Percentiles rank a stretch among this genome's conserved stretches.
These are phyloP conservation scores for Remersonia thermophila DNA, from an alignment of 2,329 filamentous ascomycete genomes.

Conservation along the genomic window DNA sequence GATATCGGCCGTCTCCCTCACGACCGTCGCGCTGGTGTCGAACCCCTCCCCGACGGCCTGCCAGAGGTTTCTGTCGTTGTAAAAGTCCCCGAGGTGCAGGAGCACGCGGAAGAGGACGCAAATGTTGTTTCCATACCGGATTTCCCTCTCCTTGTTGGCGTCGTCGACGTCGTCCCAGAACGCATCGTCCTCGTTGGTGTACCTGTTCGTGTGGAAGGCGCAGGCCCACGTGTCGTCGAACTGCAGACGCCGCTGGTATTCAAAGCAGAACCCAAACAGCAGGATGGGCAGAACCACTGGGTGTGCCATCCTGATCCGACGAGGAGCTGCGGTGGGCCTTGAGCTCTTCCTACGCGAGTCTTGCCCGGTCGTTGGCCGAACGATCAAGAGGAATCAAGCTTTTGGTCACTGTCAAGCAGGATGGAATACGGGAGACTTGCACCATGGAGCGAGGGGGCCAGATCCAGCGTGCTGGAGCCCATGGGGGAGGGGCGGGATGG, in stretches of 20 bases:
- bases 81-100: constrained; percentile 5
- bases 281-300: constrained; percentile 10
- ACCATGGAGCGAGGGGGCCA: no score
- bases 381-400: no score
- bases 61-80: constrained; percentile 10
- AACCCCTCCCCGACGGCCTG: constrained; percentile 10
- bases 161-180: constrained; percentile 5
- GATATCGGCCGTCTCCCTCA: constrained; percentile 5
- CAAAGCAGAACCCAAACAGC: constrained; percentile 13
- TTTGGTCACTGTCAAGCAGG: no score
- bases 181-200: constrained; percentile 10
- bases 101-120: constrained; percentile 13
- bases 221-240: constrained; percentile 13
- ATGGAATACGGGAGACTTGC: no score
- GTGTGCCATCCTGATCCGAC: constrained; percentile 1
- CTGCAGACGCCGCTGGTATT: constrained; percentile 4
- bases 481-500: no score
- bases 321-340: no score
- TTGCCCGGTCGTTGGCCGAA: no score
- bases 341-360: no score
- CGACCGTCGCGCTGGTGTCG: constrained; percentile 6
- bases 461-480: no score
- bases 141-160: constrained; percentile 9
- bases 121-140: constrained; percentile 17
- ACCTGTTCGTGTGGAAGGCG: constrained; percentile 12